phyloP scores from a whole-genome alignment of 768 basidiomycete species.

The Naganishia friedmannii region DNA sequence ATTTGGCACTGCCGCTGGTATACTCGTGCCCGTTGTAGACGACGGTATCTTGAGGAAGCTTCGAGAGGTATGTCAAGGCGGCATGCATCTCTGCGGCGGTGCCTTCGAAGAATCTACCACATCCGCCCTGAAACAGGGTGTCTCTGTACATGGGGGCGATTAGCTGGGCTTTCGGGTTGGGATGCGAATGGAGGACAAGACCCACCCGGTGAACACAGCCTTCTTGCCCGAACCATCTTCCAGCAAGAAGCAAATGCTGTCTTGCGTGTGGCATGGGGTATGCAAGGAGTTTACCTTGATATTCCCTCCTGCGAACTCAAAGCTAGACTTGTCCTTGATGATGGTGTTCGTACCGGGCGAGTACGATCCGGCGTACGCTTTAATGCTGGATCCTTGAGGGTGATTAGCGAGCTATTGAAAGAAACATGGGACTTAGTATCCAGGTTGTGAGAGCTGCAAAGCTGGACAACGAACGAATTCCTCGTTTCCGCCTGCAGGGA shows the following conservation, averaged over 20 bases:
- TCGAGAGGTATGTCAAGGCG: slow-evolving; percentile 67
- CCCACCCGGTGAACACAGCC: slow-evolving; percentile 80
- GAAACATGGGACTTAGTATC: not conserved
- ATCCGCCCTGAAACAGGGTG: slow-evolving; percentile 79
- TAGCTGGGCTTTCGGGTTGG: not conserved
- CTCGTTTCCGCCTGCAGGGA: slow-evolving; percentile 59
- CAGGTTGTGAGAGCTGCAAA: not conserved
- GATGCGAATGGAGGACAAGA: not conserved
- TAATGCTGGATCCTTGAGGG: slow-evolving; percentile 57
- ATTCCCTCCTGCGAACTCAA: slow-evolving; percentile 58
- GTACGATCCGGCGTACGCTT: slow-evolving; percentile 78
- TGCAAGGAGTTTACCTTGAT: slow-evolving; percentile 62
- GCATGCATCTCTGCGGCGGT: slow-evolving; percentile 64
- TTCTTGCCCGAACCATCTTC: slow-evolving; percentile 62
- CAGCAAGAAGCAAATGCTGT: slow-evolving; percentile 87
- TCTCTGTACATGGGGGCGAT: slow-evolving; percentile 55
- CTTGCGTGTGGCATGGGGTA: slow-evolving; percentile 91
- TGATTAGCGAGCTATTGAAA: slow-evolving; percentile 50
- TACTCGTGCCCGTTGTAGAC: slow-evolving; percentile 93
- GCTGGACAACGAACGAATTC: slow-evolving; percentile 56
- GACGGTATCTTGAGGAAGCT: slow-evolving; percentile 73
- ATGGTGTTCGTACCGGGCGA: slow-evolving; percentile 66
- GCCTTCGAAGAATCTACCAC: slow-evolving; percentile 88
- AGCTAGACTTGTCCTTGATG: slow-evolving; percentile 77
- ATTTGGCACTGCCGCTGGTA: slow-evolving; percentile 69